phyloP scores from a whole-genome alignment of 1,139 yeast species.

The Candida frijolesensis region DNA sequence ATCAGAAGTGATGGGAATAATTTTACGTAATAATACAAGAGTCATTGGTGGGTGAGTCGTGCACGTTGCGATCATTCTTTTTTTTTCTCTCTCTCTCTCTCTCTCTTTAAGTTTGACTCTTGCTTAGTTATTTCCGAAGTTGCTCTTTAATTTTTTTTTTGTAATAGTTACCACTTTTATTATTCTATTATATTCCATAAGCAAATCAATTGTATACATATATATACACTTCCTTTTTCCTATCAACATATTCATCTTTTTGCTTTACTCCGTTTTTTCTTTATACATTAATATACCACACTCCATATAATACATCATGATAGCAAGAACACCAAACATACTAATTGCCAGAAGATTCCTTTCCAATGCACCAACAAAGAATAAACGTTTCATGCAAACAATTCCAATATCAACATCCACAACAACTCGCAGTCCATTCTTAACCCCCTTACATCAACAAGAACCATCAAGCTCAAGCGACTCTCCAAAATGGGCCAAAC shows the following conservation, averaged over 20 bases:
- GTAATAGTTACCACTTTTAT: not conserved
- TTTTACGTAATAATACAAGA: conserved; percentile 5
- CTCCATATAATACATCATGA: conserved; percentile 7
- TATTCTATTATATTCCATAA: not conserved
- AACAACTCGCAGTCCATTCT: conserved; percentile 23
- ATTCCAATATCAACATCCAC: conserved; percentile 29
- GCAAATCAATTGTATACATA: too few relatives aligned
- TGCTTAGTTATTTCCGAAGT: too few relatives aligned
- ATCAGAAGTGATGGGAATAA: not conserved
- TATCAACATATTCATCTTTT: not conserved
- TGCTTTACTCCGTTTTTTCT: too few relatives aligned
- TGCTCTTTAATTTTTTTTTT: not conserved
- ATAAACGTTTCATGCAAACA: conserved; percentile 47
- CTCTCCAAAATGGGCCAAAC: conserved; percentile 26
- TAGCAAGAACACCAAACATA: conserved; percentile 10
- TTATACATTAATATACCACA: not conserved
- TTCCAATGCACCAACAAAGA: conserved; percentile 18
- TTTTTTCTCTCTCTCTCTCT: too few relatives aligned
- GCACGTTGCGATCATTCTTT: not conserved
- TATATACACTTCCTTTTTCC: not conserved
- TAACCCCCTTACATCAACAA: conserved; percentile 29
- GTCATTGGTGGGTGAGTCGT: conserved; percentile 1
- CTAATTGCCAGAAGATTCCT: conserved; percentile 11
- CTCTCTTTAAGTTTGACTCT: not conserved
- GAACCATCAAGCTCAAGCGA: conserved; percentile 14